Evolutionary conservation across 331 rosid species (phyloP), one percentile per base, ranked within the genome.

Genomic region (Pyracantha coccinea): DNA sequence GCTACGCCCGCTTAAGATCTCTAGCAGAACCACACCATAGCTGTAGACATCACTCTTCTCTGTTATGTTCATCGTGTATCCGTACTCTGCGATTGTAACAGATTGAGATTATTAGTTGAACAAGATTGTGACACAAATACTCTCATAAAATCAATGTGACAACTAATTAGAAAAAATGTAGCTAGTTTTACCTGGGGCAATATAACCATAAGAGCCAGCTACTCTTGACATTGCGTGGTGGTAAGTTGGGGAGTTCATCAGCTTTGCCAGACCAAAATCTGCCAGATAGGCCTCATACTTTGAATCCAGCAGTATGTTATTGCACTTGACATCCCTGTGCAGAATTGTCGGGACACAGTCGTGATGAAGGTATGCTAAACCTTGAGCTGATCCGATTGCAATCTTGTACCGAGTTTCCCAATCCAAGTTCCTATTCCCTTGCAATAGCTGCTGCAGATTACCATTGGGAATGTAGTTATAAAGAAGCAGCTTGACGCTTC

Each of bases 41-140:
- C 98, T 93, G 75, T 93, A 93, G 13, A 91, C 98, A 35, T 93
- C 98, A 63, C 98, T 93, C 85, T 93, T 93, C 80, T 93, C 96
- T 5, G 98, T 93, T 85, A 93, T 93, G 88, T 93, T 89, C 98
- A 91, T 89, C 23, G 97, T 83, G 84, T 93, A 93, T 71, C 98
- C 98, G 8, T 93, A 93, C 72, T 93, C 98, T 93, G 88, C 85
- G 78, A 41, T 41, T 41, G 47, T 41, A 41, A 41, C 2, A 12
- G 47, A 41, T 41, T 41, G 47, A 41, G 47, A 41, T 41, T 41
- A 41, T 41, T 41, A 41, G 47, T 41, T 41, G 15, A 41, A 11
- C 47, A 41, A 41, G 47, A 54, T 54, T 17, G 24, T 54, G 12
- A n/a, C 9, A 17, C 59, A n/a, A 54, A 54, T n/a, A 54, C 59